A percentile compares a stretch with the other conserved stretches of the same genome.
phyloP scores from a whole-genome alignment of 345 rosid genomes.

The Populus simonii region DNA sequence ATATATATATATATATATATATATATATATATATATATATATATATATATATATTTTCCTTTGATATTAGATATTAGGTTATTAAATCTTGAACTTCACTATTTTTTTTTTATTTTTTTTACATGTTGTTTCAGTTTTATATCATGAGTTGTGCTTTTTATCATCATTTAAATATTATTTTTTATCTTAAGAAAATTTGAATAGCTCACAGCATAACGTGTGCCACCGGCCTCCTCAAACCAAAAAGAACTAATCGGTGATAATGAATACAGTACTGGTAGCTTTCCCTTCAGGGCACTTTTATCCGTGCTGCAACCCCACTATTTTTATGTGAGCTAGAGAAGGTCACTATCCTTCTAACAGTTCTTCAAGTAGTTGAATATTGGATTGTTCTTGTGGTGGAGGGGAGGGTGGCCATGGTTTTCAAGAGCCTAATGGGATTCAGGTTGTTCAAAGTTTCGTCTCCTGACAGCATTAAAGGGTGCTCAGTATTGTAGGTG shows the following conservation, averaged over 20 bases:
- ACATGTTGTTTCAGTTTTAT: too few relatives aligned
- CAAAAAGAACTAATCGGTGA: background rate
- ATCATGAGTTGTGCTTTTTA: too few relatives aligned
- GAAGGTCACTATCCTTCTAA: background rate
- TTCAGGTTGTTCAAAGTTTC: background rate
- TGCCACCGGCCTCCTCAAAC: too few relatives aligned
- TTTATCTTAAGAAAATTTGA: too few relatives aligned
- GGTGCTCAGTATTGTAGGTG: background rate
- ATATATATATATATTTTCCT: too few relatives aligned
- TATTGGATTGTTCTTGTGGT: background rate
- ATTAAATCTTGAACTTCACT: rapidly evolving
- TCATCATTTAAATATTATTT: too few relatives aligned
- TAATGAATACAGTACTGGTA: background rate
- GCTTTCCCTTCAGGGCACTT: background rate
- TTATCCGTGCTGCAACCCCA: background rate
- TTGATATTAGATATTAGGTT: too few relatives aligned
- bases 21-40: too few relatives aligned
- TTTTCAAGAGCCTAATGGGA: background rate
- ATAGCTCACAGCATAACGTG: too few relatives aligned
- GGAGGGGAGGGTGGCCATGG: background rate
- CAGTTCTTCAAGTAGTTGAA: background rate
- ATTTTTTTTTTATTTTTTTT: too few relatives aligned
- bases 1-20: too few relatives aligned
- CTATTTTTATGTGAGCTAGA: background rate
- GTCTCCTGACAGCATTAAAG: background rate